Evolutionary conservation across 805 yeast genomes (phyloP).

Genomic region (Kregervanrija pseudodelftensis): DNA sequence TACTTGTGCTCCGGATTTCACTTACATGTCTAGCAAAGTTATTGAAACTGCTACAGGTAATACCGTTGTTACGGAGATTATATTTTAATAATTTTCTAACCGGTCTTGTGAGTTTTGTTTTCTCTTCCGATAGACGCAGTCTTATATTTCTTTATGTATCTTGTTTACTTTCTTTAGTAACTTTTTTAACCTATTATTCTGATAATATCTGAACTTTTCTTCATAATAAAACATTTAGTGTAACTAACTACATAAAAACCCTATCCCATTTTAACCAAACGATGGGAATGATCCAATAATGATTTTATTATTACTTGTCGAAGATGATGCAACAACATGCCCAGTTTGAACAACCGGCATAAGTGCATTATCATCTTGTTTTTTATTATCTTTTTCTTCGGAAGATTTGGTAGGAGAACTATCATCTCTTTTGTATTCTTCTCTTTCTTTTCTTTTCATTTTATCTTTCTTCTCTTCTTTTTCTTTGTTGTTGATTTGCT

Average conservation of each 20-base stretch:
- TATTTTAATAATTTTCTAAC: no score
- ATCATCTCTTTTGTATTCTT: neutral
- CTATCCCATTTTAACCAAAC: conserved; percentile 1
- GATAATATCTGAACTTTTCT: no score
- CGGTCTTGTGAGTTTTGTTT: no score
- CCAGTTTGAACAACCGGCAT: neutral
- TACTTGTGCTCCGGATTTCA: no score
- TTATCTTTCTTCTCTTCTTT: neutral
- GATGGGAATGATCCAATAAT: conserved; percentile 12
- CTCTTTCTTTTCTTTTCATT: neutral
- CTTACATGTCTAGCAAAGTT: no score
- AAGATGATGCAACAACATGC: conserved; percentile 9
- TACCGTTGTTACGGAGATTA: no score
- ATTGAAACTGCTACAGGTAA: no score
- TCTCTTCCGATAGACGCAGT: no score
- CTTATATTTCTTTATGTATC: no score
- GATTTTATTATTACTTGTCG: conserved; percentile 9
- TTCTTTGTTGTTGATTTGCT: conserved; percentile 1
- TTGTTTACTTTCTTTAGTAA: no score
- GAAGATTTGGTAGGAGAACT: neutral
- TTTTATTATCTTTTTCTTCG: neutral
- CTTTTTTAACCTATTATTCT: no score
- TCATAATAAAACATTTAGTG: neutral
- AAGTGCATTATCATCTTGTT: neutral
- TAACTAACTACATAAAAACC: neutral